Evolutionary conservation across 2,329 filamentous ascomycete species (phyloP).

Genomic region (Cercospora citrullina): DNA sequence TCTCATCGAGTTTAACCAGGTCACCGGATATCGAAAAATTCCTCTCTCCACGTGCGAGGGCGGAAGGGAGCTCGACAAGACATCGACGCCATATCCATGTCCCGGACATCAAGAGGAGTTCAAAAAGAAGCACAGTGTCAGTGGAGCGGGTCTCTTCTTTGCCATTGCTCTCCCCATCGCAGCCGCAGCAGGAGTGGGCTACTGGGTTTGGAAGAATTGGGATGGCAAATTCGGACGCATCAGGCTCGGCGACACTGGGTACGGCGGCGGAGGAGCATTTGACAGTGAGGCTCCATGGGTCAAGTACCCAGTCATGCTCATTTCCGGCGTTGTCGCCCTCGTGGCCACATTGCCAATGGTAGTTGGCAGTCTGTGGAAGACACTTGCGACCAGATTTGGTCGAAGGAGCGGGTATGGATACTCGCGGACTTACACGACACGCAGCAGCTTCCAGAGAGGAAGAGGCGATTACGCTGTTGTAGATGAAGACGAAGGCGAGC

Average conservation of each 20-base stretch:
- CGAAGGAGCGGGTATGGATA: constrained; percentile 54
- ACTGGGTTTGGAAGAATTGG: constrained; percentile 83
- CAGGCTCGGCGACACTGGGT: constrained; percentile 69
- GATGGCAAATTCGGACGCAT: constrained; percentile 86
- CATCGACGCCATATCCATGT: constrained; percentile 63
- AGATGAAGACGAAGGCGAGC: constrained; percentile 90
- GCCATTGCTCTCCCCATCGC: constrained; percentile 75
- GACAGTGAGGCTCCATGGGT: constrained; percentile 76
- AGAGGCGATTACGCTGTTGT: constrained; percentile 85
- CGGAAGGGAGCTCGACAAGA: constrained; percentile 73
- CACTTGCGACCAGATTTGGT: constrained; percentile 52
- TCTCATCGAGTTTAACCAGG: constrained; percentile 74
- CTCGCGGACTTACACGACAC: constrained; percentile 74
- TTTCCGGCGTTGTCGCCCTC: constrained; percentile 58
- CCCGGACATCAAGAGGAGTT: constrained; percentile 81
- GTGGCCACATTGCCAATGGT: constrained; percentile 64
- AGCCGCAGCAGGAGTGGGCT: constrained; percentile 71
- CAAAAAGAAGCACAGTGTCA: constrained; percentile 67
- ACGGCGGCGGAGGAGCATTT: constrained; percentile 47
- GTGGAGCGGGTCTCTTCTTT: constrained; percentile 78
- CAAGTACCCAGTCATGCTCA: constrained; percentile 64
- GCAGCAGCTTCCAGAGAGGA: constrained; percentile 84
- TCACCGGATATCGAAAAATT: constrained; percentile 85
- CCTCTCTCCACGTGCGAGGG: constrained; percentile 83
- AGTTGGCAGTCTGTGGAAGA: constrained; percentile 70